Evolutionary conservation across 2,329 filamentous ascomycete genomes (phyloP).

Genomic region (Talaromyces sp.): DNA sequence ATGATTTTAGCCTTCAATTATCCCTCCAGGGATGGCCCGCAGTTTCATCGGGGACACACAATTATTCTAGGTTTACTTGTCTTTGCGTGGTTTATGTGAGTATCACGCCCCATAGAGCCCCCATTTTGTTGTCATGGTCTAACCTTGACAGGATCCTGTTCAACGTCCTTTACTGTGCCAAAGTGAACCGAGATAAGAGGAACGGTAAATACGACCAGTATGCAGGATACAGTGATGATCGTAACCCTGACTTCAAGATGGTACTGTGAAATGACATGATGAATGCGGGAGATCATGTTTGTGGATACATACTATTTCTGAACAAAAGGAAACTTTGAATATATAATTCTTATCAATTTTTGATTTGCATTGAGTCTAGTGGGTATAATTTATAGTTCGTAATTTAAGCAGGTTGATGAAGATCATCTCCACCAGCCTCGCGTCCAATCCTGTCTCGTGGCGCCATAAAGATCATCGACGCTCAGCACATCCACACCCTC

Average conservation of each 20-base stretch:
- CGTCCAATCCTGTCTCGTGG: conserved; percentile 46
- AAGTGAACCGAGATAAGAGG: conserved; percentile 65
- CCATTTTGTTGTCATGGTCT: not conserved
- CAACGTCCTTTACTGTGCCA: conserved; percentile 65
- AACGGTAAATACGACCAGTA: conserved; percentile 62
- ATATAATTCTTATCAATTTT: too few species aligned
- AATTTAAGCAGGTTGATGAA: not conserved
- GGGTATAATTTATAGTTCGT: too few species aligned
- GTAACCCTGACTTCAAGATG: conserved; percentile 65
- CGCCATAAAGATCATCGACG: conserved; percentile 61
- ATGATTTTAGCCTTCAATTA: conserved; percentile 56
- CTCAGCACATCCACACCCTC: conserved; percentile 65
- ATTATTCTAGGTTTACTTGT: conserved; percentile 63
- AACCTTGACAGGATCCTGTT: conserved; percentile 52
- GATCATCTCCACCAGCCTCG: conserved; percentile 19
- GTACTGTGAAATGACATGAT: conserved; percentile 51
- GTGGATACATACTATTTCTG: too few species aligned
- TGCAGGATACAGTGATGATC: conserved; percentile 62
- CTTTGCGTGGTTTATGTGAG: conserved; percentile 66
- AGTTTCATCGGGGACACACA: conserved; percentile 64
- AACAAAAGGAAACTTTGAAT: too few species aligned
- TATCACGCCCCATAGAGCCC: conserved; percentile 18
- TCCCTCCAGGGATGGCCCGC: conserved; percentile 57
- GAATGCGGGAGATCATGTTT: too few species aligned
- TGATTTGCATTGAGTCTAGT: too few species aligned